These are phyloP conservation scores for Cymbomonas tetramitiformis DNA, from an alignment of 139 green algal genomes.

Conservation along the genomic window DNA sequence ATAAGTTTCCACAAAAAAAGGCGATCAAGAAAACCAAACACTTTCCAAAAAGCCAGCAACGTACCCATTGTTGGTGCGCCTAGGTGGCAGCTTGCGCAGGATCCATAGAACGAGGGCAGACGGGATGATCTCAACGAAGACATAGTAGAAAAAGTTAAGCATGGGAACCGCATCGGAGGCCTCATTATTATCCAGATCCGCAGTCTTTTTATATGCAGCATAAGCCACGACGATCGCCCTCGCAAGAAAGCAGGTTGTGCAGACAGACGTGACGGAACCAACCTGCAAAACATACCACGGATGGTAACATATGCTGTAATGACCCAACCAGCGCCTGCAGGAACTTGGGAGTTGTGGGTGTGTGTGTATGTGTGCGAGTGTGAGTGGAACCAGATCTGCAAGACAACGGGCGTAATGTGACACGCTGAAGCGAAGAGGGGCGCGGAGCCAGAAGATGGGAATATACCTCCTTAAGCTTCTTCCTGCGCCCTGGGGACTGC, in stretches of 20 bases:
- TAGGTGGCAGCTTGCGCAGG: slow-evolving; percentile 74
- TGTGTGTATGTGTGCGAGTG: too few species aligned
- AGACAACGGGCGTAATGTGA: too few species aligned
- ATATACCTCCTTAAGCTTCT: slow-evolving; percentile 95
- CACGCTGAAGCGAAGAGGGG: too few species aligned
- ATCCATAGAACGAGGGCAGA: slow-evolving; percentile 73
- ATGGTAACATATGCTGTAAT: too few species aligned
- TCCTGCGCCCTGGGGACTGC: slow-evolving; percentile 69
- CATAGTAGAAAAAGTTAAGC: slow-evolving; percentile 81
- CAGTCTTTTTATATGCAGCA: not conserved
- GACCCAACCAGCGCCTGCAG: too few species aligned
- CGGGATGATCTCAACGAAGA: slow-evolving; percentile 55
- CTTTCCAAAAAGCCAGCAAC: too few species aligned
- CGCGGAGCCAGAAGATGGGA: too few species aligned
- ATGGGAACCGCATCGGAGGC: slow-evolving; percentile 22
- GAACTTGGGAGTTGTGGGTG: too few species aligned
- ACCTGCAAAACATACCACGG: too few species aligned
- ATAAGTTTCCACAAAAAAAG: too few species aligned
- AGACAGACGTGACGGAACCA: slow-evolving; percentile 80
- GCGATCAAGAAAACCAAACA: too few species aligned
- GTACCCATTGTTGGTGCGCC: slow-evolving; percentile 16
- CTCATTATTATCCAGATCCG: slow-evolving; percentile 46
- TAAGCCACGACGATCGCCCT: slow-evolving; percentile 26
- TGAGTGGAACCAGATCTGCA: too few species aligned
- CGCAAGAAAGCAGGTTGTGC: slow-evolving; percentile 66